These are phyloP conservation scores for Selenicereus undatus DNA, from an alignment of 148 eudicot species.

Conservation along the genomic window DNA sequence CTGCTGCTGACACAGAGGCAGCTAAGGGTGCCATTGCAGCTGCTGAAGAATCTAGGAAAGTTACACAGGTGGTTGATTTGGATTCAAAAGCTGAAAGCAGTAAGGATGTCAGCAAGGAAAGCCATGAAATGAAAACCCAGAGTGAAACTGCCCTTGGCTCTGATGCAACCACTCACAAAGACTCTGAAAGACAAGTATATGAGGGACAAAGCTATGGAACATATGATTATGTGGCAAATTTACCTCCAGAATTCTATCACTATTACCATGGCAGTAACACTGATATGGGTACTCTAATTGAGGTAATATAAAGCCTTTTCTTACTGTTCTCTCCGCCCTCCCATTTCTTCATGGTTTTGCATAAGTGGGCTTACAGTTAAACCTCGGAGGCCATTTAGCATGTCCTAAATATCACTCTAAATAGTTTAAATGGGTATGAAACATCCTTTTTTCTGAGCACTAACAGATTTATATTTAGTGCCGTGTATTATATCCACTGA, in stretches of 20 bases:
- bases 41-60: conserved; percentile 66
- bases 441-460: too few relatives aligned
- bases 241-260: conserved; percentile 90
- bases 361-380: not conserved
- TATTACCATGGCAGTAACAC: conserved; percentile 90
- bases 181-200: conserved; percentile 33
- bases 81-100: conserved; percentile 33
- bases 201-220: conserved; percentile 41
- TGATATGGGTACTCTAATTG: conserved; percentile 88
- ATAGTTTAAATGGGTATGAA: too few relatives aligned
- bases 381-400: not conserved
- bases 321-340: not conserved
- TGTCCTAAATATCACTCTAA: not conserved
- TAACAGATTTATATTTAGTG: too few relatives aligned
- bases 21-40: conserved; percentile 79
- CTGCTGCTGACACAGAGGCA: conserved; percentile 72
- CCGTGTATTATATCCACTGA: too few relatives aligned
- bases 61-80: conserved; percentile 28
- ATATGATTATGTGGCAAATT: conserved; percentile 63
- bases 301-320: conserved; percentile 39
- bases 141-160: conserved; percentile 23
- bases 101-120: conserved; percentile 28
- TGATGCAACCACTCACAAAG: conserved; percentile 24
- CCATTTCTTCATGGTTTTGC: not conserved
- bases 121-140: conserved; percentile 30